Evolutionary conservation across 1,284 basidiomycete genomes (phyloP).

Genomic region (Cryptococcus hybrid): DNA sequence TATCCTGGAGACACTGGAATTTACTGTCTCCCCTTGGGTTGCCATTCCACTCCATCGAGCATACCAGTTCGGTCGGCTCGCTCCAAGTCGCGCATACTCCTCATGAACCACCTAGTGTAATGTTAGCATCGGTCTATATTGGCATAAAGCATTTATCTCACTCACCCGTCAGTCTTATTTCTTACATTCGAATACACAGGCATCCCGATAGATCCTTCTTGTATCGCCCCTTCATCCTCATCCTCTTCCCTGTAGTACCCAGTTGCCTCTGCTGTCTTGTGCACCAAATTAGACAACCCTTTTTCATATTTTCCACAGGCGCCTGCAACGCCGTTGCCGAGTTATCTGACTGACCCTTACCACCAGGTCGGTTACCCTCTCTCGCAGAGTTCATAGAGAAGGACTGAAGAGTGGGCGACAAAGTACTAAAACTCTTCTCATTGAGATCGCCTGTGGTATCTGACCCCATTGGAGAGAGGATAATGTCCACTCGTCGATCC

Average conservation of each 20-base stretch:
- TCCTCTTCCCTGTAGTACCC: not conserved
- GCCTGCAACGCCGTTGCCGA: constrained; percentile 5
- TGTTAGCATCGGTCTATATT: not conserved
- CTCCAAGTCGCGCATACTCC: constrained; percentile 38
- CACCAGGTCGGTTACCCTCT: constrained; percentile 7
- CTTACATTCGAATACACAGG: constrained; percentile 34
- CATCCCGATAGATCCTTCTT: constrained; percentile 8
- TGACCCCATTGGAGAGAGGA: not conserved
- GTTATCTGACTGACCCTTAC: constrained; percentile 10
- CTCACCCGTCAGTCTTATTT: constrained; percentile 39
- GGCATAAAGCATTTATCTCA: constrained; percentile 1
- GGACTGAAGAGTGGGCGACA: not conserved
- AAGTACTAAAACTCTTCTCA: not conserved
- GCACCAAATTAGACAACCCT: constrained; percentile 17
- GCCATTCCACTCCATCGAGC: constrained; percentile 11
- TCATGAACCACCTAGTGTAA: constrained; percentile 26
- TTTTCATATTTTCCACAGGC: constrained; percentile 13
- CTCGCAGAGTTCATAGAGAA: no score
- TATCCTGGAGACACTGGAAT: no score
- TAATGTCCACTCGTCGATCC: not conserved
- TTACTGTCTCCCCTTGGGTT: not conserved
- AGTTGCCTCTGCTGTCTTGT: constrained; percentile 10
- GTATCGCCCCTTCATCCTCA: not conserved
- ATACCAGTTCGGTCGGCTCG: constrained; percentile 14
- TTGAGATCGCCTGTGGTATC: not conserved